Percentiles rank a stretch among this genome's conserved stretches.
These are phyloP conservation scores for Fusarium illudens DNA, from an alignment of 2,329 filamentous ascomycete species.

Conservation along the genomic window DNA sequence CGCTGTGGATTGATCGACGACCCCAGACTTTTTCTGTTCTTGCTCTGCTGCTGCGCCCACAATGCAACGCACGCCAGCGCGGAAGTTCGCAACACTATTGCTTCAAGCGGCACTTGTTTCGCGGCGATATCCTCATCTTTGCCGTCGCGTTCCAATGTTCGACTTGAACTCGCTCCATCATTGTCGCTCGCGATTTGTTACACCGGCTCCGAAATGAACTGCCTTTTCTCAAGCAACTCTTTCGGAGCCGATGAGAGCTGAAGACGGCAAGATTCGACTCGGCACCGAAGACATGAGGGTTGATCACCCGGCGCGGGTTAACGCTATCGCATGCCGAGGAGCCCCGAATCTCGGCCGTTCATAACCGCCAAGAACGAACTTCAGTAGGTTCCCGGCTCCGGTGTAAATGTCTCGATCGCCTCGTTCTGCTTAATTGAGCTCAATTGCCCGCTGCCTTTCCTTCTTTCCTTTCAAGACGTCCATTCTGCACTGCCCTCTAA, in stretches of 20 bases:
- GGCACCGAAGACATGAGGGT: constrained; percentile 26
- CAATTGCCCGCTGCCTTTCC: background rate
- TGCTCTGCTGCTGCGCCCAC: constrained; percentile 20
- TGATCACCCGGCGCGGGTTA: constrained; percentile 8
- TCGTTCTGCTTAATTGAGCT: background rate
- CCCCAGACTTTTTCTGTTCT: background rate
- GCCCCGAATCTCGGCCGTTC: constrained; percentile 19
- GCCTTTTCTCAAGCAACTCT: background rate
- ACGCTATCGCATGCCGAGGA: constrained; percentile 21
- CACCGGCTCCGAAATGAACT: background rate
- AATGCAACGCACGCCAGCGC: constrained; percentile 6
- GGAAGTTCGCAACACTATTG: constrained; percentile 4
- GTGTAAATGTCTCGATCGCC: constrained; percentile 10
- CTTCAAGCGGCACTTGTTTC: background rate
- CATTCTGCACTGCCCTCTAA: background rate
- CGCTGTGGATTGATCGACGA: constrained; percentile 19
- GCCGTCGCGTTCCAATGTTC: constrained; percentile 6
- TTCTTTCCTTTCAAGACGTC: background rate
- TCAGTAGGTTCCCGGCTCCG: constrained; percentile 11
- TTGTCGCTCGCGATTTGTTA: background rate
- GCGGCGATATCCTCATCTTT: constrained; percentile 12
- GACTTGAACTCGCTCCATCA: background rate
- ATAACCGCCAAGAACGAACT: constrained; percentile 7
- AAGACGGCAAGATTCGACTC: constrained; percentile 20
- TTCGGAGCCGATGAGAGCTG: constrained; percentile 24